Conservation (phyloP, 139 green algal genomes). For the Coccomyxa sp. region DNA sequence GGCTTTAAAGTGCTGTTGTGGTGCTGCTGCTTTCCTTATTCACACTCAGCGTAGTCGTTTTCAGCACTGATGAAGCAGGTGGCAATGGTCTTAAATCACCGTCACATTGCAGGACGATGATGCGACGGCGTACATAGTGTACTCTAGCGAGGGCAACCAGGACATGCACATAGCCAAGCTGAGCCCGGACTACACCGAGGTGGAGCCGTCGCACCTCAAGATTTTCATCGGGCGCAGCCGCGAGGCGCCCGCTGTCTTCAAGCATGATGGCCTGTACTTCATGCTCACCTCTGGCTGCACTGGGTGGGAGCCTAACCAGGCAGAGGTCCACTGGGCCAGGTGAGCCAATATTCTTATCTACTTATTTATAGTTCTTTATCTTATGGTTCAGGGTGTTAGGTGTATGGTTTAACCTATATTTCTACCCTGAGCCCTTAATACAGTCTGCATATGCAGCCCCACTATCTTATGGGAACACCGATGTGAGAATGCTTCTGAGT, state of each 20-base stretch:
- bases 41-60: too few relatives aligned
- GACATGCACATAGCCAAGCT: slow-evolving; percentile 40
- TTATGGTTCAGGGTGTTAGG: too few relatives aligned
- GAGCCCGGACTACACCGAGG: slow-evolving; percentile 15
- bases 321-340: slow-evolving; percentile 22
- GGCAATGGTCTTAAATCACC: not conserved
- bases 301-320: slow-evolving; percentile 41
- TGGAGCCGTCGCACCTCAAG: slow-evolving; percentile 6
- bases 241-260: slow-evolving; percentile 46
- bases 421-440: too few relatives aligned
- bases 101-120: slow-evolving; percentile 23
- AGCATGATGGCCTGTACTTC: slow-evolving; percentile 27
- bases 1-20: too few relatives aligned
- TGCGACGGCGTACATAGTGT: slow-evolving; percentile 28
- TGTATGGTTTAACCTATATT: too few relatives aligned
- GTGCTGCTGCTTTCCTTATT: too few relatives aligned
- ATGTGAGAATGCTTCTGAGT: too few relatives aligned
- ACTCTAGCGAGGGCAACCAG: slow-evolving; percentile 37
- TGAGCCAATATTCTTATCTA: not conserved
- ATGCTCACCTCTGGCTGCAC: slow-evolving; percentile 54
- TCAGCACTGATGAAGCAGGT: too few relatives aligned
- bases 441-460: too few relatives aligned
- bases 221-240: slow-evolving; percentile 2
- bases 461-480: too few relatives aligned
- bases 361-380: too few relatives aligned